These are phyloP conservation scores for Deinandra increscens DNA, from an alignment of 129 eudicot species.

Conservation along the genomic window DNA sequence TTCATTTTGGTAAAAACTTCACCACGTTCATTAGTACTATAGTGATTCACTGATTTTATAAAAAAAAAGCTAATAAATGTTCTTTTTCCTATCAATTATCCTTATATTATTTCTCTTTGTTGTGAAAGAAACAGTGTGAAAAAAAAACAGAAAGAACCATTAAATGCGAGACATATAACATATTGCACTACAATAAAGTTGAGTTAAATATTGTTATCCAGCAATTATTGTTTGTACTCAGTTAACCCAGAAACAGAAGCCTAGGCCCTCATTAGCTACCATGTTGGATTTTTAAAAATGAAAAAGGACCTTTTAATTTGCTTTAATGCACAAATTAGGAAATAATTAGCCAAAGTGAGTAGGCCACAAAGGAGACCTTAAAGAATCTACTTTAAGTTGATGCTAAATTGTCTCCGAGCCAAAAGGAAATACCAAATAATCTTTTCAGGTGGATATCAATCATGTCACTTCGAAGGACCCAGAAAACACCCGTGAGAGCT, in stretches of 20 bases:
- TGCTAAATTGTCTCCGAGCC: slow-evolving; percentile 34
- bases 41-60: too few species aligned
- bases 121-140: too few species aligned
- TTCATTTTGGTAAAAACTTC: too few species aligned
- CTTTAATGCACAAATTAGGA: slow-evolving; percentile 46
- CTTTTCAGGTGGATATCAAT: slow-evolving; percentile 31
- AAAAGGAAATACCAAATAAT: slow-evolving; percentile 10
- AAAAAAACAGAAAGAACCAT: too few species aligned
- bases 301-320: slow-evolving; percentile 26
- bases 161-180: too few species aligned
- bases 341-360: slow-evolving; percentile 42
- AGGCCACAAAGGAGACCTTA: slow-evolving; percentile 79
- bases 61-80: too few species aligned
- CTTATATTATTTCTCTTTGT: too few species aligned
- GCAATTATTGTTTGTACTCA: slow-evolving; percentile 34
- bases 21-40: too few species aligned
- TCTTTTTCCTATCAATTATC: too few species aligned
- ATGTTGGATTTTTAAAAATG: neutral
- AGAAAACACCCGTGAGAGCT: too few species aligned
- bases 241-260: slow-evolving; percentile 22
- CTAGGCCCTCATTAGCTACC: slow-evolving; percentile 24
- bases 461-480: slow-evolving; percentile 14
- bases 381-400: slow-evolving; percentile 46
- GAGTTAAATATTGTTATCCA: slow-evolving; percentile 28
- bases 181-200: slow-evolving; percentile 6